These are phyloP conservation scores for Viola odorata DNA, from an alignment of 345 rosid species.

Conservation along the genomic window DNA sequence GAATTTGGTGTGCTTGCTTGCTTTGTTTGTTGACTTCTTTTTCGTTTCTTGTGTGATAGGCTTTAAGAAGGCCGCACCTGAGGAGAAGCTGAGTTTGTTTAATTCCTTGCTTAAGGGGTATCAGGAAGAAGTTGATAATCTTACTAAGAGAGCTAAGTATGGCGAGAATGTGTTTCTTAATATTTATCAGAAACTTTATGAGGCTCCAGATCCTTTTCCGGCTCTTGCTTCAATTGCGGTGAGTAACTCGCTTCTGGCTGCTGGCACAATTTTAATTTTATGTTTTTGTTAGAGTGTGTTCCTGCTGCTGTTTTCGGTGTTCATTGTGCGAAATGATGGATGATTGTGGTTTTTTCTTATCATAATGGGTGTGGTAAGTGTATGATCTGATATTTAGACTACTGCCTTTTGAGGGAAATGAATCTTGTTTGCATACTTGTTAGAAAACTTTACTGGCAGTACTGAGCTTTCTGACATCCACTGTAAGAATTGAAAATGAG, in stretches of 20 bases:
- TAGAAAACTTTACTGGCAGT: too few species aligned
- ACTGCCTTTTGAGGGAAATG: too few species aligned
- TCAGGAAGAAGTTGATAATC: slow-evolving; percentile 99
- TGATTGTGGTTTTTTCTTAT: too few species aligned
- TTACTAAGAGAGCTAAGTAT: slow-evolving; percentile 96
- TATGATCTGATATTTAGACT: too few species aligned
- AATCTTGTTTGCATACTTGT: too few species aligned
- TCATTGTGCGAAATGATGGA: too few species aligned
- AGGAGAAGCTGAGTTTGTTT: slow-evolving; percentile 78
- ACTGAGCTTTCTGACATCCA: too few species aligned
- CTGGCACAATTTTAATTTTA: too few species aligned
- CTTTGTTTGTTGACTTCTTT: neutral
- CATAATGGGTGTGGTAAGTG: too few species aligned
- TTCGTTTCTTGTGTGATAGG: slow-evolving; percentile 33
- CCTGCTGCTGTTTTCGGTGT: too few species aligned
- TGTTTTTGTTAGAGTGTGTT: too few species aligned
- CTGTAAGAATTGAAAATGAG: too few species aligned
- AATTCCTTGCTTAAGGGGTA: slow-evolving; percentile 89
- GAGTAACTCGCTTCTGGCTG: slow-evolving; percentile 22
- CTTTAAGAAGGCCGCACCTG: slow-evolving; percentile 92
- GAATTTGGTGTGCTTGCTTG: neutral
- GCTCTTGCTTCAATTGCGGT: slow-evolving; percentile 92
- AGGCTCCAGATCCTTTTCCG: slow-evolving; percentile 98
- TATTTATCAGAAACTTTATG: slow-evolving; percentile 94
- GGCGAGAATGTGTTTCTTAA: slow-evolving; percentile 97